phyloP scores from a whole-genome alignment of 2,329 filamentous ascomycete species.

The Fusarium protoensiforme region DNA sequence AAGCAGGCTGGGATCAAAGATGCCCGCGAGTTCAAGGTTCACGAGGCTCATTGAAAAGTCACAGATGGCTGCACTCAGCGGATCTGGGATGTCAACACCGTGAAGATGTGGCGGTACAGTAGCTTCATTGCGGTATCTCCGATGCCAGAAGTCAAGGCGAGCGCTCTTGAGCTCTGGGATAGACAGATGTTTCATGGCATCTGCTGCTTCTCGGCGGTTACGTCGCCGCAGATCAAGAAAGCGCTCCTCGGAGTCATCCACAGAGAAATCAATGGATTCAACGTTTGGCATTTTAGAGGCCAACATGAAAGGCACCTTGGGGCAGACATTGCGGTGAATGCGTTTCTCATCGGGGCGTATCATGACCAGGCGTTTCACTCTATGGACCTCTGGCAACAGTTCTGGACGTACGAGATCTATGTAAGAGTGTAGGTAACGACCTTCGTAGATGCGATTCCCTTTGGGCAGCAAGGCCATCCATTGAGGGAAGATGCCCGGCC shows the following conservation, averaged over 20 bases:
- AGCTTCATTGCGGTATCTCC: not conserved
- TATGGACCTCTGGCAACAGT: not conserved
- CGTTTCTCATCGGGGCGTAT: not conserved
- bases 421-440: constrained; percentile 14
- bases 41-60: constrained; percentile 4
- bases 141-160: not conserved
- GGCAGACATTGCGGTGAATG: not conserved
- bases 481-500: not conserved
- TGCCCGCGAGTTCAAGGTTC: constrained; percentile 1
- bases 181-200: not conserved
- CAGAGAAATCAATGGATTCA: not conserved
- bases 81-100: not conserved
- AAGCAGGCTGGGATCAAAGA: not conserved
- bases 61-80: not conserved
- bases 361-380: not conserved
- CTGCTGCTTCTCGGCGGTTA: constrained; percentile 2
- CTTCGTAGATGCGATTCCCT: constrained; percentile 4
- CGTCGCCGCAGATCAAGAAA: not conserved
- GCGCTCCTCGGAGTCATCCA: constrained; percentile 6
- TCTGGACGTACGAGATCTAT: not conserved
- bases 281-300: constrained; percentile 15
- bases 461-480: not conserved
- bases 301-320: constrained; percentile 3
- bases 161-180: not conserved
- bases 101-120: not conserved